A percentile compares a stretch with the other conserved stretches of the same genome.
These are phyloP conservation scores for Eustoma russellianum DNA, from an alignment of 257 asterid genomes.

Conservation along the genomic window DNA sequence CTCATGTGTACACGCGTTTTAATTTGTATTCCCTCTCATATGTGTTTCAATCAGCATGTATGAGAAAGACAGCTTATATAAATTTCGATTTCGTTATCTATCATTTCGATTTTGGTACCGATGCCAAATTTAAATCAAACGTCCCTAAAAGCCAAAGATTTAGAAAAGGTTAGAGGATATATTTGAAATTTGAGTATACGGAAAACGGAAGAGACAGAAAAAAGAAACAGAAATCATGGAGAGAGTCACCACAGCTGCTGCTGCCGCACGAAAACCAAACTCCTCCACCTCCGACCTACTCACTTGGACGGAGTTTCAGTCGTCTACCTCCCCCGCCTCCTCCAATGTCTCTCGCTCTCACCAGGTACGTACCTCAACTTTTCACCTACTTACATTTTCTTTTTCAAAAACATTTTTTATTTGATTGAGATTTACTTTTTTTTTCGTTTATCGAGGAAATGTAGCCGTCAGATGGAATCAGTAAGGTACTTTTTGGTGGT, in stretches of 20 bases:
- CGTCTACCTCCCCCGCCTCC: slow-evolving; percentile 23
- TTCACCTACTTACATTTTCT: not conserved
- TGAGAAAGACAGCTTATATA: too few relatives aligned
- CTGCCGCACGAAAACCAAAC: slow-evolving; percentile 42
- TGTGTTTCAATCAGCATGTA: too few relatives aligned
- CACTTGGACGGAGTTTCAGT: slow-evolving; percentile 54
- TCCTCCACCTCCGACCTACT: slow-evolving; percentile 69
- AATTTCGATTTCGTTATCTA: too few relatives aligned
- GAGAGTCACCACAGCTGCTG: slow-evolving; percentile 40
- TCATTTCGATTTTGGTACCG: too few relatives aligned
- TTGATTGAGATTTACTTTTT: not conserved
- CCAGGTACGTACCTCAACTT: slow-evolving; percentile 28
- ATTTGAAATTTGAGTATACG: slow-evolving; percentile 1
- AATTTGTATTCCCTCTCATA: too few relatives aligned
- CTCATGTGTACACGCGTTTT: too few relatives aligned
- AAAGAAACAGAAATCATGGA: slow-evolving; percentile 21
- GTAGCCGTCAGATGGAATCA: slow-evolving; percentile 66
- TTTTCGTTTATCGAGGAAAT: not conserved
- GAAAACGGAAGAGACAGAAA: not conserved
- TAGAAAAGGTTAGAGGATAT: too few relatives aligned
- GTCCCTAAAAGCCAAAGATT: too few relatives aligned
- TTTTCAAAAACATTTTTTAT: not conserved
- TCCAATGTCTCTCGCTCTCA: slow-evolving; percentile 28
- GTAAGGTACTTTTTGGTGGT: slow-evolving; percentile 79
- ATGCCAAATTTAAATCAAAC: too few relatives aligned